Evolutionary conservation across 495 filamentous ascomycete genomes (phyloP).

Genomic region (Hyaloscypha finlandica): DNA sequence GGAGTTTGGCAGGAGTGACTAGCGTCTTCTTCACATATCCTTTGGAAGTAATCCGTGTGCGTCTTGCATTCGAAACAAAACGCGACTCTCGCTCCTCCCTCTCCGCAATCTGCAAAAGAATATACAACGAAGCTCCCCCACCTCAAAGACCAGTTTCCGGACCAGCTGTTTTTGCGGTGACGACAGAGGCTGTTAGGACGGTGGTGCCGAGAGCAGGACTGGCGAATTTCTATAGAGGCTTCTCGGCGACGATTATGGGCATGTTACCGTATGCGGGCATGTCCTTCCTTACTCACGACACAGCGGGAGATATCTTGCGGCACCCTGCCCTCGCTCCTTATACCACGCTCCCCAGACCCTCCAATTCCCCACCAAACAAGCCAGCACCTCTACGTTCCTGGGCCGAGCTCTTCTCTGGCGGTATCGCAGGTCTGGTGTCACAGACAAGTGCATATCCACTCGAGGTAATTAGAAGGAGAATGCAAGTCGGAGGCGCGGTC

Average conservation of each 20-base stretch:
- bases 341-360: conserved; percentile 57
- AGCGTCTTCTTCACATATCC: conserved; percentile 97
- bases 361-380: conserved; percentile 53
- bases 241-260: conserved; percentile 82
- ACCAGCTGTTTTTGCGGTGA: conserved; percentile 3
- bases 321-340: conserved; percentile 61
- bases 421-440: conserved; percentile 80
- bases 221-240: conserved; percentile 93
- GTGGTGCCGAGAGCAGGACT: conserved; percentile 64
- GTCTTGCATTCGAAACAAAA: conserved; percentile 91
- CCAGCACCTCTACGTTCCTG: conserved; percentile 66
- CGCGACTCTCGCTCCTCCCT: conserved; percentile 65
- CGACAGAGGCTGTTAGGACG: conserved; percentile 17
- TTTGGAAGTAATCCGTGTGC: conserved; percentile 87
- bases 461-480: conserved; percentile 86
- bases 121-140: conserved; percentile 70
- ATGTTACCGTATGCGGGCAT: conserved; percentile 97
- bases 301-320: conserved; percentile 78
- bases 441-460: conserved; percentile 93
- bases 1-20: conserved; percentile 80
- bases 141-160: background rate
- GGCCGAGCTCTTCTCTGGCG: conserved; percentile 85
- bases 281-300: conserved; percentile 97
- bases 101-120: conserved; percentile 70
- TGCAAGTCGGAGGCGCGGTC: conserved; percentile 95